A percentile compares a stretch with the other conserved stretches of the same genome.
These are phyloP conservation scores for Lactifluus subvellereus DNA, from an alignment of 768 basidiomycete genomes.

Conservation along the genomic window DNA sequence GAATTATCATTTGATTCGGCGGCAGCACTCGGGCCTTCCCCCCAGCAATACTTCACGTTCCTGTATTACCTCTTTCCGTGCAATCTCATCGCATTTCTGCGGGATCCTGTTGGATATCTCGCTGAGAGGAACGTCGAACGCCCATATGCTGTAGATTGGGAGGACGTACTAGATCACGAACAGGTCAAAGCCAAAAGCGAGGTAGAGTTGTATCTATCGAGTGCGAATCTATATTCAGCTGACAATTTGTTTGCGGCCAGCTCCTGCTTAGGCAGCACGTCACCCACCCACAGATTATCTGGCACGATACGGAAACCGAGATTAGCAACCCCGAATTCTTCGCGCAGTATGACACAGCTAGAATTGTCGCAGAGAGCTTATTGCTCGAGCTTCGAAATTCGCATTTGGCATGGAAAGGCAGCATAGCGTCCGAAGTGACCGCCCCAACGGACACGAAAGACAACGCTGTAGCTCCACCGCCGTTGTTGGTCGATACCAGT, in stretches of 20 bases:
- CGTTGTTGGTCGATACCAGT: slow-evolving; percentile 9
- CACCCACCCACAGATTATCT: slow-evolving; percentile 22
- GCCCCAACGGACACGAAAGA: not conserved
- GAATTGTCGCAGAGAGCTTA: slow-evolving; percentile 20
- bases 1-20: slow-evolving; percentile 53
- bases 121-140: slow-evolving; percentile 42
- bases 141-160: slow-evolving; percentile 69
- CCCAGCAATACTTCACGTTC: slow-evolving; percentile 63
- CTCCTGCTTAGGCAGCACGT: slow-evolving; percentile 21
- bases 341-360: slow-evolving; percentile 14
- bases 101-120: slow-evolving; percentile 61
- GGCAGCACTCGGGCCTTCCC: slow-evolving; percentile 50
- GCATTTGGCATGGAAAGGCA: slow-evolving; percentile 1
- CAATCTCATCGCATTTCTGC: slow-evolving; percentile 77
- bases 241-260: slow-evolving; percentile 3
- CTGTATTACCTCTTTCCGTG: slow-evolving; percentile 90
- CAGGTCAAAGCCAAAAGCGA: slow-evolving; percentile 68
- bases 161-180: slow-evolving; percentile 57
- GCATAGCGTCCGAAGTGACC: not conserved
- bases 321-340: slow-evolving; percentile 17
- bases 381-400: slow-evolving; percentile 23
- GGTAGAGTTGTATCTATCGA: slow-evolving; percentile 36
- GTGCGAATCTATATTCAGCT: not conserved
- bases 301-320: slow-evolving; percentile 18
- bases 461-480: not conserved